Percentiles rank a stretch among this genome's conserved stretches.
phyloP scores from a whole-genome alignment of 2,329 filamentous ascomycete species.

The Penicillium sp. region DNA sequence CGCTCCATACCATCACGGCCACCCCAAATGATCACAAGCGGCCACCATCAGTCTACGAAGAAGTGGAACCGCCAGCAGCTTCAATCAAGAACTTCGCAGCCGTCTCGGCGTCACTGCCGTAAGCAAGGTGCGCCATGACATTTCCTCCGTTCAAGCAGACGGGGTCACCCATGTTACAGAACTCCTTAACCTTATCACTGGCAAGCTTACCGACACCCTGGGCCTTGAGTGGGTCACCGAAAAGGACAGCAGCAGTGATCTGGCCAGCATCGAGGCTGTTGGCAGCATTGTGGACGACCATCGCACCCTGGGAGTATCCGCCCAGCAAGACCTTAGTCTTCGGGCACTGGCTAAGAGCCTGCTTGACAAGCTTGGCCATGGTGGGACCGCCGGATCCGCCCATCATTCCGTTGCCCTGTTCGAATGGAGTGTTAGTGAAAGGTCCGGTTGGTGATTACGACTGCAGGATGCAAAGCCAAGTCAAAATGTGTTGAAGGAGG shows the following conservation, averaged over 20 bases:
- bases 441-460: not conserved
- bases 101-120: constrained; percentile 29
- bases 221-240: constrained; percentile 41
- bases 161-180: constrained; percentile 44
- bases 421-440: not conserved
- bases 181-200: constrained; percentile 39
- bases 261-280: constrained; percentile 26
- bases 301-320: constrained; percentile 31
- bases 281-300: constrained; percentile 30
- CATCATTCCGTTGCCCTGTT: constrained; percentile 22
- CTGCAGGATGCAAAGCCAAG: not conserved
- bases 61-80: constrained; percentile 17
- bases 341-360: constrained; percentile 26
- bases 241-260: constrained; percentile 37
- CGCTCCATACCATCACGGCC: too few relatives aligned
- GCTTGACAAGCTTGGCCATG: constrained; percentile 26
- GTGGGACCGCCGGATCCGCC: constrained; percentile 24
- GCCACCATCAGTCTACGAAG: not conserved
- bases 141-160: constrained; percentile 44
- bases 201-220: constrained; percentile 35
- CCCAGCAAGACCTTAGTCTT: constrained; percentile 29
- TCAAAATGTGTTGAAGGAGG: too few relatives aligned
- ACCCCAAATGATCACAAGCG: not conserved
- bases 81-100: constrained; percentile 34
- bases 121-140: constrained; percentile 37